phyloP scores from a whole-genome alignment of 2,329 filamentous ascomycete genomes.

The Ilyonectria destructans region DNA sequence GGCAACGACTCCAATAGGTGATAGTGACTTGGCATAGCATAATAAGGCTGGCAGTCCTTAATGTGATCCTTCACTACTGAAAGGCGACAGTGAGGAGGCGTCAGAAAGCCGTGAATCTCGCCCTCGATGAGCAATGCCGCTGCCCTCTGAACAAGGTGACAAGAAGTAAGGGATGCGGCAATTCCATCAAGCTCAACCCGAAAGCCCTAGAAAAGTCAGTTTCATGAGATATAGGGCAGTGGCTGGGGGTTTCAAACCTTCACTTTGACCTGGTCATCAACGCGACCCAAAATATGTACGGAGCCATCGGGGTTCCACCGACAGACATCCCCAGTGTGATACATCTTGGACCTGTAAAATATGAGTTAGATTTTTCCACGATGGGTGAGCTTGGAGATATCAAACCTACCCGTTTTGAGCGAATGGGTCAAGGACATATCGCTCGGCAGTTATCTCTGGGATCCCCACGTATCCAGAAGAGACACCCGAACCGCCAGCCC shows the following conservation, averaged over 20 bases:
- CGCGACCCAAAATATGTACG: conserved; percentile 70
- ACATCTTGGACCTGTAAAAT: conserved; percentile 61
- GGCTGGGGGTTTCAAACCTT: conserved; percentile 57
- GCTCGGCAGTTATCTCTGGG: conserved; percentile 65
- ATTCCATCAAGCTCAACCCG: conserved; percentile 74
- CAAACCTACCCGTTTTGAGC: conserved; percentile 57
- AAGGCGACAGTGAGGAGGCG: conserved; percentile 54
- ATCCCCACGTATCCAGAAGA: conserved; percentile 71
- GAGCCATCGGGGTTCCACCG: conserved; percentile 69
- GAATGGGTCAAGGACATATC: conserved; percentile 68
- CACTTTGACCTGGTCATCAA: conserved; percentile 75
- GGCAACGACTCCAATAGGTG: conserved; percentile 62
- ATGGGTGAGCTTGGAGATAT: neutral
- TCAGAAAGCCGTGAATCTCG: conserved; percentile 67
- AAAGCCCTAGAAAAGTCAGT: conserved; percentile 60
- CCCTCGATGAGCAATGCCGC: conserved; percentile 65
- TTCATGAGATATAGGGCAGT: neutral
- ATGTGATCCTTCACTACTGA: conserved; percentile 58
- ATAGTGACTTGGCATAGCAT: conserved; percentile 66
- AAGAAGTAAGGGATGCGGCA: conserved; percentile 63
- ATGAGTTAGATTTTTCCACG: too few species aligned
- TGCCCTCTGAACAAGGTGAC: conserved; percentile 62
- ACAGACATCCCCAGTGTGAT: conserved; percentile 73
- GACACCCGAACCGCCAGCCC: conserved; percentile 69
- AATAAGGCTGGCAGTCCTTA: conserved; percentile 66